Conservation (phyloP, 495 filamentous ascomycete species). For the Aspergillus cavernicola region DNA sequence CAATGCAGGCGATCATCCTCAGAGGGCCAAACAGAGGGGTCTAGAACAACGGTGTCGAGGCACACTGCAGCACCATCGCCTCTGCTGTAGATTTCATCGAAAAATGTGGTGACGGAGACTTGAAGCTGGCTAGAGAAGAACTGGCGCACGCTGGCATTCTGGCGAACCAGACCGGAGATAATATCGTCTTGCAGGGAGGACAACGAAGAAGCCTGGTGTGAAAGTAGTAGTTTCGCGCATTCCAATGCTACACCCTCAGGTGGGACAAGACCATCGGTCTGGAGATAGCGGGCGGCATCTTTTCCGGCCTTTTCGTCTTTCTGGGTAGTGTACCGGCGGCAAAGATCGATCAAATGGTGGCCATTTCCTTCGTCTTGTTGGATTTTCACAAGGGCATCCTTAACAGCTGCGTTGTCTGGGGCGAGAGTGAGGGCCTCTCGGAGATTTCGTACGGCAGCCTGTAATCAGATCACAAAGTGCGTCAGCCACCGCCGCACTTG, state of each 20-base stretch:
- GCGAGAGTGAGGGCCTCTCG: slow-evolving; percentile 61
- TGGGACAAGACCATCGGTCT: slow-evolving; percentile 48
- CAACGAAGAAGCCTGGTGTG: slow-evolving; percentile 35
- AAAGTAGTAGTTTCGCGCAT: slow-evolving; percentile 53
- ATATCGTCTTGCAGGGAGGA: slow-evolving; percentile 52
- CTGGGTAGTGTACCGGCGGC: slow-evolving; percentile 48
- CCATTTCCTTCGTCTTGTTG: slow-evolving; percentile 47
- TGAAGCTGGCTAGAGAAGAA: slow-evolving; percentile 49
- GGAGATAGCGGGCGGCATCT: slow-evolving; percentile 53
- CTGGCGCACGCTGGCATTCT: slow-evolving; percentile 53
- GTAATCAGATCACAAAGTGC: slow-evolving; percentile 12
- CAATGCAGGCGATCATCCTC: slow-evolving; percentile 45
- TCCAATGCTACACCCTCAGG: slow-evolving; percentile 50
- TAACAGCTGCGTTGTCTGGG: slow-evolving; percentile 51
- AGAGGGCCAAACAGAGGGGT: slow-evolving; percentile 53
- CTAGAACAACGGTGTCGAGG: slow-evolving; percentile 54
- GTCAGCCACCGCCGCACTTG: slow-evolving; percentile 2
- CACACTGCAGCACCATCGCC: slow-evolving; percentile 60
- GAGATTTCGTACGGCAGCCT: slow-evolving; percentile 57
- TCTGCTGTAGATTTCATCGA: slow-evolving; percentile 55
- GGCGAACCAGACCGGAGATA: slow-evolving; percentile 54
- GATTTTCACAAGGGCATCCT: slow-evolving; percentile 49
- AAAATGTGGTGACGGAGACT: slow-evolving; percentile 48
- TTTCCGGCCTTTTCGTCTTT: slow-evolving; percentile 54
- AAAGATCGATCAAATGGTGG: slow-evolving; percentile 49